A percentile compares a stretch with the other conserved stretches of the same genome.
Evolutionary conservation across 768 basidiomycete genomes (phyloP).

Genomic region (Rhizopogon vesiculosus): DNA sequence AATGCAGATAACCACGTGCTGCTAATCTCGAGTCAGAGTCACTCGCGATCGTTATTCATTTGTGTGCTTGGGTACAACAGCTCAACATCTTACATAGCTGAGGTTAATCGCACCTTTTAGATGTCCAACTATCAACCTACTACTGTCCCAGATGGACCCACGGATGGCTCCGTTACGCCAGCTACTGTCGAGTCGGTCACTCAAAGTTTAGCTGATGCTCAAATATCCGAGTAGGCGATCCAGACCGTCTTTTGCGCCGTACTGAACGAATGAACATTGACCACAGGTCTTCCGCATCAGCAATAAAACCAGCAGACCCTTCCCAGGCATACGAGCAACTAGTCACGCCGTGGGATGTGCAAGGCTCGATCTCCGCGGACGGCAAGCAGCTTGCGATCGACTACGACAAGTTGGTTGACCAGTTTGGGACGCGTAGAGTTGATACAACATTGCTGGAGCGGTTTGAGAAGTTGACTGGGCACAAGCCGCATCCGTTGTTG

Average conservation of each 20-base stretch:
- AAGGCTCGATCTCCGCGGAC: slow-evolving; percentile 82
- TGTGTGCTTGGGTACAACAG: neutral
- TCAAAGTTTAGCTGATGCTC: slow-evolving; percentile 17
- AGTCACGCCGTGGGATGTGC: slow-evolving; percentile 97
- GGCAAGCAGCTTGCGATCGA: slow-evolving; percentile 93
- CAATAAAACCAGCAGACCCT: slow-evolving; percentile 26
- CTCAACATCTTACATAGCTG: neutral
- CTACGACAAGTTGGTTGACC: slow-evolving; percentile 91
- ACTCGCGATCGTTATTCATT: neutral
- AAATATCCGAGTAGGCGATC: slow-evolving; percentile 27
- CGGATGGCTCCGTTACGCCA: slow-evolving; percentile 21
- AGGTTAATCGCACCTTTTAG: neutral
- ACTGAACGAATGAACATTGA: slow-evolving; percentile 7
- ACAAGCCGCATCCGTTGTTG: slow-evolving; percentile 81
- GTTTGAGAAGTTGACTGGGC: slow-evolving; percentile 89
- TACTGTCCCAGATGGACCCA: slow-evolving; percentile 19
- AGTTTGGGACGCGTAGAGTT: slow-evolving; percentile 88
- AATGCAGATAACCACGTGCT: neutral
- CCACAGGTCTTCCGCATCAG: slow-evolving; percentile 15
- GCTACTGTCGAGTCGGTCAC: slow-evolving; percentile 22
- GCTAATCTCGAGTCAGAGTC: slow-evolving; percentile 2
- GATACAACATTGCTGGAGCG: slow-evolving; percentile 74
- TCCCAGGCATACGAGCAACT: slow-evolving; percentile 54
- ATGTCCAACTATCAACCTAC: slow-evolving; percentile 13
- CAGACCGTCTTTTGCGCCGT: neutral